Percentiles rank a stretch among this genome's conserved stretches.
Evolutionary conservation across 768 basidiomycete species (phyloP).

Genomic region (Leccinum uliginosum): DNA sequence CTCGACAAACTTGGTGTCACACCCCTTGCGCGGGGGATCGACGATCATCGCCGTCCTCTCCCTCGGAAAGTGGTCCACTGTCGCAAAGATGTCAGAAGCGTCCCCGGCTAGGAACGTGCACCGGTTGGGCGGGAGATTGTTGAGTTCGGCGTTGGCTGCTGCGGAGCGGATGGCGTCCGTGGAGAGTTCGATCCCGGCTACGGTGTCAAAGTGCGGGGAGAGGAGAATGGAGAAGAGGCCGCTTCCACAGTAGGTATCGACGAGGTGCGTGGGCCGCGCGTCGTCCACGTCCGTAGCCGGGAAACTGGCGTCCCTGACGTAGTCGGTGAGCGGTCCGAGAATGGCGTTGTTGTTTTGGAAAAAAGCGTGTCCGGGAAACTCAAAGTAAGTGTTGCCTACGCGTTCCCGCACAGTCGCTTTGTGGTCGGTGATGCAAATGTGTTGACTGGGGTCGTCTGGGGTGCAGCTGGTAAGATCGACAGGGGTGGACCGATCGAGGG

Average conservation of each 20-base stretch:
- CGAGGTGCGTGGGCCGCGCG: conserved; percentile 68
- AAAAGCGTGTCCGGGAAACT: conserved; percentile 85
- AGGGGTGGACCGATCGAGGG: conserved; percentile 39
- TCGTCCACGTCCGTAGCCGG: conserved; percentile 24
- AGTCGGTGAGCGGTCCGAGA: conserved; percentile 75
- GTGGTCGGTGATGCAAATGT: conserved; percentile 83
- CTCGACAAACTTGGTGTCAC: conserved; percentile 70
- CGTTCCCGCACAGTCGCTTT: conserved; percentile 76
- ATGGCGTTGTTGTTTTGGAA: conserved; percentile 99
- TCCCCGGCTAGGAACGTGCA: conserved; percentile 75
- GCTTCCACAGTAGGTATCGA: conserved; percentile 92
- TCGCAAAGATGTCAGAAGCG: conserved; percentile 79
- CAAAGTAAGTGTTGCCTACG: conserved; percentile 77
- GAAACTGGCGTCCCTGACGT: conserved; percentile 75
- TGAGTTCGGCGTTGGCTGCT: conserved; percentile 60
- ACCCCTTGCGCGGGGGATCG: conserved; percentile 95
- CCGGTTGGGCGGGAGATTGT: conserved; percentile 51
- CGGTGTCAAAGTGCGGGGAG: conserved; percentile 63
- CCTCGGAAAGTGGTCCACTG: conserved; percentile 62
- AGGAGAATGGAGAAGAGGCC: conserved; percentile 87
- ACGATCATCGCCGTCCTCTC: conserved; percentile 66
- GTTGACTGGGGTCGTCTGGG: conserved; percentile 45
- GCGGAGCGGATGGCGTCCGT: conserved; percentile 66
- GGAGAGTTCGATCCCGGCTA: conserved; percentile 88
- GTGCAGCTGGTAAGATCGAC: conserved; percentile 20